Base-by-base conservation (phyloP, 1,284 basidiomycete genomes). In the Dichomitus squalens region DNA sequence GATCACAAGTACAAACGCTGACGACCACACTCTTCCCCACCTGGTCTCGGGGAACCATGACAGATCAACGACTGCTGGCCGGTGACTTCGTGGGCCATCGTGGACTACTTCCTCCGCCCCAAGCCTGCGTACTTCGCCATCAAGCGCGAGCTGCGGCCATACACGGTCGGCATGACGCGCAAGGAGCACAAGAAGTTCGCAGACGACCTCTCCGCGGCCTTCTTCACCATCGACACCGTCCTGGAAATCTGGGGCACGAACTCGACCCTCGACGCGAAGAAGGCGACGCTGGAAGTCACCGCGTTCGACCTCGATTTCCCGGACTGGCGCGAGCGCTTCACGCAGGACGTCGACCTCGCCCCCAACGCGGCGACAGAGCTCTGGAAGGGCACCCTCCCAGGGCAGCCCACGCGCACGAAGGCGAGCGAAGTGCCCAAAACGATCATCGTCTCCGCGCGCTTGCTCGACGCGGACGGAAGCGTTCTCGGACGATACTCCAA, bases 181-280 rank as follows among this genome's bases (percentile, higher is more conserved):
- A 92, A 88, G 71, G 88, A 93, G 49, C 73, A 80, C 52, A 85
- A 83, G 68, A 81, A 71, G 7, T 83, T 79, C 67, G 69, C 74
- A n/a, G 76, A 90, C 67, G 79, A 84, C 49, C 72, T 77, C 25
- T 85, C 86, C 16, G 84, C 83, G 14, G 88, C 85, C 9, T 75
- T 81, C 63, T 88, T 89, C 73, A 82, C 77, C 27, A 86, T 94
- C 66, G 80, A 85, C 57, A 84, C 81, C 36, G 70, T 79, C 57
- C 72, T 94, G 51, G 84, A 93, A 72, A 80, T 95, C 40, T 95
- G 93, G 93, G 92, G 83, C 8, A 90, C 90, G 53, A 95, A 93
- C 74, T 86, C 85, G 65, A 87, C 85, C 7, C 75, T 92, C 12
- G 53, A 71, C 23, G 76, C 81, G 63, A 86, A 86, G 69, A 73